Percentiles rank a stretch among this genome's conserved stretches.
phyloP scores from a whole-genome alignment of 2,329 filamentous ascomycete genomes.

The Pestalotiopsis sp. region DNA sequence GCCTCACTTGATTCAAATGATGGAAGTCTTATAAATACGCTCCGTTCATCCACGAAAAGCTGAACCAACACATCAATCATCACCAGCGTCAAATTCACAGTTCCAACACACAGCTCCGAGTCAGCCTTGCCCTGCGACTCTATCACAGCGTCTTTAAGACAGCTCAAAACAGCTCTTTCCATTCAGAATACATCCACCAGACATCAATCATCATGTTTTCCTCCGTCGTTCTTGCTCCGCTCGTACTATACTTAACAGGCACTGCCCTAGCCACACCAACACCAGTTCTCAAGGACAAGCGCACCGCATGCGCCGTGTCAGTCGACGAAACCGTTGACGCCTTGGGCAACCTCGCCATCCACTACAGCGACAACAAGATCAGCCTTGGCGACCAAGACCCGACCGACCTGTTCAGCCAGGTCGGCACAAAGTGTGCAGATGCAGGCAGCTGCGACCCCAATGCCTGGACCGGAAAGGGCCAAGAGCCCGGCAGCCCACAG shows the following conservation, averaged over 20 bases:
- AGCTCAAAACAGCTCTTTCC: neutral
- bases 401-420: neutral
- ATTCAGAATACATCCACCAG: neutral
- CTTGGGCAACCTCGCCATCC: neutral
- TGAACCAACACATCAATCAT: neutral
- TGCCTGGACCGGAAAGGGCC: neutral
- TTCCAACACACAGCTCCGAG: neutral
- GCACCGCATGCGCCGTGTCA: neutral
- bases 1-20: neutral
- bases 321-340: neutral
- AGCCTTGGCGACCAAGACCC: neutral
- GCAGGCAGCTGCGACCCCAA: constrained; percentile 1
- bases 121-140: neutral
- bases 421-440: neutral
- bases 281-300: neutral
- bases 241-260: neutral
- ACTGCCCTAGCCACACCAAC: neutral
- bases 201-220: neutral
- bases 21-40: neutral
- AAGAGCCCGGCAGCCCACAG: neutral
- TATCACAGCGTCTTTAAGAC: neutral
- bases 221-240: neutral
- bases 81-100: neutral
- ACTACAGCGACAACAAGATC: constrained; percentile 4
- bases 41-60: neutral